Evolutionary conservation across 805 yeast genomes (phyloP).

Genomic region (Schizosaccharomyces lindneri): DNA sequence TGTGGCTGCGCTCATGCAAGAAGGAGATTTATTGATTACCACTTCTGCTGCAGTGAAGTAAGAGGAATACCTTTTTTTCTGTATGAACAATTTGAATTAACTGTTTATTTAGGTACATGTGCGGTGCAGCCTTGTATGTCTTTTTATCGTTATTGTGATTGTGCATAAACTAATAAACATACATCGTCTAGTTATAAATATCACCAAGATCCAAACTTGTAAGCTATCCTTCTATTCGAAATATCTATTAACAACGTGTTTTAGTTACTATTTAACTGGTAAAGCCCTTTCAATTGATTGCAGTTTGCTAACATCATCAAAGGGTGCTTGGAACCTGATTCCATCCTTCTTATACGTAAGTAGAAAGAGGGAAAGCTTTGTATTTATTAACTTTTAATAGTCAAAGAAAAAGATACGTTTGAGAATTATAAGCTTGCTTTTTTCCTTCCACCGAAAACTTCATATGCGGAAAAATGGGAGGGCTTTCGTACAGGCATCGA

Average conservation of each 20-base stretch:
- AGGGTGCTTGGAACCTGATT: background rate
- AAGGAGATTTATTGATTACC: conserved; percentile 36
- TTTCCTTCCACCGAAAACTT: conserved; percentile 67
- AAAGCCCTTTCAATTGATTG: background rate
- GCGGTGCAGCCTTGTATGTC: background rate
- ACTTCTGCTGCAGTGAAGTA: conserved; percentile 1
- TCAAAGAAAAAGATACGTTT: too few species aligned
- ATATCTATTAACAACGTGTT: background rate
- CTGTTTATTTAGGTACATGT: background rate
- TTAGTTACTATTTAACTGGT: background rate
- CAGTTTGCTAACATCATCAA: background rate
- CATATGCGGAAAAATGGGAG: conserved; percentile 72
- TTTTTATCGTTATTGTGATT: conserved; percentile 27
- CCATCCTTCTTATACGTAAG: background rate
- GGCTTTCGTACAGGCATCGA: conserved; percentile 73
- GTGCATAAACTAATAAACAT: conserved; percentile 48
- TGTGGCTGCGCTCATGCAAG: conserved; percentile 34
- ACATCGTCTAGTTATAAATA: conserved; percentile 81
- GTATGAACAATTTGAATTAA: background rate
- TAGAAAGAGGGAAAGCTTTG: too few species aligned
- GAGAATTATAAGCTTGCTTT: conserved; percentile 29
- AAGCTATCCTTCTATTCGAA: conserved; percentile 6
- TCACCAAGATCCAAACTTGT: conserved; percentile 76
- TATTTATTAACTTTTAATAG: conserved; percentile 6
- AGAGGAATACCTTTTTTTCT: background rate